phyloP scores from a whole-genome alignment of 306 rosid species.

The Gastrolobium villosum region DNA sequence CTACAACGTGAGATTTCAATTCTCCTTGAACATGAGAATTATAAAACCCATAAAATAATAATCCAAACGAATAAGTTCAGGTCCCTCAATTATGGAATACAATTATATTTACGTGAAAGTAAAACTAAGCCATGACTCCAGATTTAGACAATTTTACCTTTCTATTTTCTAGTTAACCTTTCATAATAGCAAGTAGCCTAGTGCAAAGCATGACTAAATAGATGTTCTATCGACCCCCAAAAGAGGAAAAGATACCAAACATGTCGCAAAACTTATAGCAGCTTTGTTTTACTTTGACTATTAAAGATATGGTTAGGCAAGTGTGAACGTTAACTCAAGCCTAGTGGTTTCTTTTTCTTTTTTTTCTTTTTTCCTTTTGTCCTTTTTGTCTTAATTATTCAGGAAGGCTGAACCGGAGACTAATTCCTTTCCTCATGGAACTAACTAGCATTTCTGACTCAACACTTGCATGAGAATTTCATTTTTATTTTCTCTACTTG shows the following conservation, averaged over 20 bases:
- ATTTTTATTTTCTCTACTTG: background rate
- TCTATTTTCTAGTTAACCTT: background rate
- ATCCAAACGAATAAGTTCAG: background rate
- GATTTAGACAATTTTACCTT: conserved; percentile 25
- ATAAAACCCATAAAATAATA: background rate
- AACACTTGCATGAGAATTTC: background rate
- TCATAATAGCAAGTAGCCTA: no score
- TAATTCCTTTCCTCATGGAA: background rate
- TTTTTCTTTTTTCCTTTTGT: background rate
- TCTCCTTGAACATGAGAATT: no score
- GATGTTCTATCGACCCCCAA: background rate
- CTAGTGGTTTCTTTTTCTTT: background rate
- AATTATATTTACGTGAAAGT: conserved; percentile 13
- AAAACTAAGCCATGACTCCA: conserved; percentile 2
- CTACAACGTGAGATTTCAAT: no score
- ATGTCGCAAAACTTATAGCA: conserved; percentile 30
- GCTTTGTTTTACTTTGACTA: conserved; percentile 53
- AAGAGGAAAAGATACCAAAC: background rate
- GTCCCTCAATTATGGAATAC: background rate
- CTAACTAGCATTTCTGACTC: background rate
- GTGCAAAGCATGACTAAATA: background rate
- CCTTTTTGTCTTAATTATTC: background rate
- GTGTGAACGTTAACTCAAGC: conserved; percentile 38
- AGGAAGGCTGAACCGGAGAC: background rate
- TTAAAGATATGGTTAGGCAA: conserved; percentile 41